Percentiles rank a stretch among this genome's conserved stretches.
These are phyloP conservation scores for Rutstroemia sydowiana DNA, from an alignment of 2,329 filamentous ascomycete species.

Conservation along the genomic window DNA sequence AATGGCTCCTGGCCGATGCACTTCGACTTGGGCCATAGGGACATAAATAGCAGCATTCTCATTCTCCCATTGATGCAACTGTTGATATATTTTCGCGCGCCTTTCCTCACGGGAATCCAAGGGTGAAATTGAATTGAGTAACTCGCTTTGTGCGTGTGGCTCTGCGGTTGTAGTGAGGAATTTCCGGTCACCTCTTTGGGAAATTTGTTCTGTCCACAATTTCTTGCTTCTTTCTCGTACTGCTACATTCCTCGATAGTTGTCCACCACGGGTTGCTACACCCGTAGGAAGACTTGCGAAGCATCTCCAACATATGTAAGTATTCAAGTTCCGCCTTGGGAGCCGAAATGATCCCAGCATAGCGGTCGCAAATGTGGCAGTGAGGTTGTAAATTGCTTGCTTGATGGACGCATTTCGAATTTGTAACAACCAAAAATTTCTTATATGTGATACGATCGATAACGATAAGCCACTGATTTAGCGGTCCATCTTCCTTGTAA, in stretches of 20 bases:
- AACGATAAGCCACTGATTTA: too few relatives aligned
- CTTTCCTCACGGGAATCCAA: too few relatives aligned
- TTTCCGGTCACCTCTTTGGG: too few relatives aligned
- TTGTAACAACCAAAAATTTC: background rate
- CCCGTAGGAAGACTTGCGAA: conserved; percentile 13
- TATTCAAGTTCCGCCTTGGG: conserved; percentile 9
- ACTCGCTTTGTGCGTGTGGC: too few relatives aligned
- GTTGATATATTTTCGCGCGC: conserved; percentile 27
- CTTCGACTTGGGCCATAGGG: background rate
- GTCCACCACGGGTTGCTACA: background rate
- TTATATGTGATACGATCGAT: too few relatives aligned
- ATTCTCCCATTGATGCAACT: conserved; percentile 15
- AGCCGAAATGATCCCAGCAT: conserved; percentile 21
- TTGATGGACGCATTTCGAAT: background rate
- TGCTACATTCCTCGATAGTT: background rate
- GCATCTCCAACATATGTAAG: conserved; percentile 25
- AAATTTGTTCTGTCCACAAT: background rate
- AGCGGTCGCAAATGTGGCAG: background rate
- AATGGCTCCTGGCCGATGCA: conserved; percentile 6
- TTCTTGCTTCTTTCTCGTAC: background rate
- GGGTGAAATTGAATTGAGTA: too few relatives aligned
- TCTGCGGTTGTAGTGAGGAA: too few relatives aligned
- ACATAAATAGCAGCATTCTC: conserved; percentile 2
- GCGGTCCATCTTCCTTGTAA: too few relatives aligned
- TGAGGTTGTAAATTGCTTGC: background rate